Evolutionary conservation across 352 stramenopile species (phyloP), one percentile per base, ranked within the genome.

Genomic region (Globisporangium perplexum): DNA sequence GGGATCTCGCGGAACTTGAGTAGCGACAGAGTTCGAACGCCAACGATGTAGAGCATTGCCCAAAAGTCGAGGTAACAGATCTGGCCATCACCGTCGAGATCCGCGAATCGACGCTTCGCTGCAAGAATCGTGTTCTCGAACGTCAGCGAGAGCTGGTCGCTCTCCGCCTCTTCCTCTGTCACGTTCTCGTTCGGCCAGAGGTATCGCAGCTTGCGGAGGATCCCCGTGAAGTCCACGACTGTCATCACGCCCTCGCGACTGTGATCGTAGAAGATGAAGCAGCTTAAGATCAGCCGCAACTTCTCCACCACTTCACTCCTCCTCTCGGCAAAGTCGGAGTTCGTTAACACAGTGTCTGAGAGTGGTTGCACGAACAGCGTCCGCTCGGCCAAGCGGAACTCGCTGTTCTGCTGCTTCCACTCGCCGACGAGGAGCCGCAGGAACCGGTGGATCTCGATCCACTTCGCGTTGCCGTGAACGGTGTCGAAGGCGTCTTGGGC

Each of bases 1-100:
- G 75, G 76, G 4, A 93, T 79, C 31, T 90, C 74, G 7, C 70
- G 65, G 59, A 91, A 86, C 49, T 74, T 71, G 43, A 90, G 67
- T 35, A 90, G 60, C 17, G 55, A 55, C 5, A 63, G 60, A 7
- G 74, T 80, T 14, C 74, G 85, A 15, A 90, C 53, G 0, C 72
- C 74, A 1, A 90, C 69, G 33, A 93, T 75, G 50, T 93, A 93
- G 0, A 93, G 60, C 74, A 93, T 87, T 0, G 72, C 77, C 76
- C 82, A 93, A 35, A 93, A 89, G 48, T 93, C 83, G 22, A 93
- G 57, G 52, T 93, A 93, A 45, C 80, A 90, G 1, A 91, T 66
- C 24, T 72, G 59, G 2, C 77, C 83, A 35, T 91, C 83, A 4
- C 73, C 60, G 33, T 86, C 62, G 1, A 64, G 30, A 22, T 93